Conservation (phyloP, 2,329 filamentous ascomycete species). For the Teratosphaeriaceae sp. region DNA sequence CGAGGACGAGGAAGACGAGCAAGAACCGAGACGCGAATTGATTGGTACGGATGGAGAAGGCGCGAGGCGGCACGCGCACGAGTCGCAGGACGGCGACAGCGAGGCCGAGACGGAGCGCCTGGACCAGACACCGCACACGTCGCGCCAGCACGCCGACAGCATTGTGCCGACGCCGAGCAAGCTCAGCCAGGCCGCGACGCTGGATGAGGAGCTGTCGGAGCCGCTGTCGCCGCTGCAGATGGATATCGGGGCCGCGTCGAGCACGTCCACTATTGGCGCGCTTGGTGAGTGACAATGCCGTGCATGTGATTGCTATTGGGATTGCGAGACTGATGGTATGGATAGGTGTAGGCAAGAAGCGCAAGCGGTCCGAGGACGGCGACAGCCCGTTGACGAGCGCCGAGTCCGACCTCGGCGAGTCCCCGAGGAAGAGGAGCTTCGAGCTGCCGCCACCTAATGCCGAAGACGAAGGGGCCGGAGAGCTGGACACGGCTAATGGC, state of each 20-base stretch:
- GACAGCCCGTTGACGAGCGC: slow-evolving; percentile 34
- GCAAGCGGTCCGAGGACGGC: slow-evolving; percentile 38
- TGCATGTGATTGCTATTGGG: not conserved
- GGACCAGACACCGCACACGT: slow-evolving; percentile 54
- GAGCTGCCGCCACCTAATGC: slow-evolving; percentile 14
- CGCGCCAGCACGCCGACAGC: slow-evolving; percentile 27
- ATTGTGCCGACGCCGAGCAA: slow-evolving; percentile 71
- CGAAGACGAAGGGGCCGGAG: slow-evolving; percentile 27
- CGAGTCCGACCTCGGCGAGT: slow-evolving; percentile 29
- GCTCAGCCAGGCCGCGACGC: slow-evolving; percentile 53
- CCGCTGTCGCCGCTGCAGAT: slow-evolving; percentile 26
- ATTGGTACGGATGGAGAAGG: slow-evolving; percentile 1
- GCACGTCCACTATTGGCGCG: slow-evolving; percentile 25
- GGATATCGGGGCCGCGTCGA: slow-evolving; percentile 25
- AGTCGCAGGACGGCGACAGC: slow-evolving; percentile 51
- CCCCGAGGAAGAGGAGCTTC: slow-evolving; percentile 28
- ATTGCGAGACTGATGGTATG: slow-evolving; percentile 3
- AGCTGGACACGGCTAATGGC: slow-evolving; percentile 15
- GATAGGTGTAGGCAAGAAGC: slow-evolving; percentile 33
- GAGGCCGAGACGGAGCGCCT: slow-evolving; percentile 94
- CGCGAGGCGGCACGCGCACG: slow-evolving; percentile 12
- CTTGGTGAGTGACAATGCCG: slow-evolving; percentile 14
- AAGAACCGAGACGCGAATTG: slow-evolving; percentile 8
- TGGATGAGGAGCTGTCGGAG: slow-evolving; percentile 36
- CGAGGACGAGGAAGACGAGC: slow-evolving; percentile 37